phyloP scores from a whole-genome alignment of 257 asterid species.

The Solanum neorickii region DNA sequence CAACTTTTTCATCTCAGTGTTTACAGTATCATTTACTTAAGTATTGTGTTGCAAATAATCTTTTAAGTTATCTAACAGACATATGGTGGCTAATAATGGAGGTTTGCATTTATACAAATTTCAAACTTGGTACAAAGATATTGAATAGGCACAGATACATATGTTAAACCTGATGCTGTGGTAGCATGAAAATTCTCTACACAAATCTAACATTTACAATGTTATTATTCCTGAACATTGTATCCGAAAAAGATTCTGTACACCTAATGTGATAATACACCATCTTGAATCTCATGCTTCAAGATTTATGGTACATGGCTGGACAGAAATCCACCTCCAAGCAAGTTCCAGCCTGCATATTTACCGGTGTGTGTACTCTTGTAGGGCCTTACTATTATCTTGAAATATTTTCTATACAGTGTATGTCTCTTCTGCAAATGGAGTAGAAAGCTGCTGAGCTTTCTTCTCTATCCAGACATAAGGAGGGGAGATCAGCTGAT shows the following conservation, averaged over 20 bases:
- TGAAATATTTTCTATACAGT: background rate
- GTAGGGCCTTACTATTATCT: background rate
- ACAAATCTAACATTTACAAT: background rate
- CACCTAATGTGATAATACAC: background rate
- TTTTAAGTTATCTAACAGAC: background rate
- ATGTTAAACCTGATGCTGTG: background rate
- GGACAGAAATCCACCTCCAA: background rate
- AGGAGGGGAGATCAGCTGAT: background rate
- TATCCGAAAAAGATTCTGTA: background rate
- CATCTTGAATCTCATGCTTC: background rate
- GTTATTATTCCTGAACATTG: background rate
- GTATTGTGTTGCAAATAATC: background rate
- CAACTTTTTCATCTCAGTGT: background rate
- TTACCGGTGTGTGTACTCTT: background rate
- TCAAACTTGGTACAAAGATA: background rate
- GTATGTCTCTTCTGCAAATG: background rate
- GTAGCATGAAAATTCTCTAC: background rate
- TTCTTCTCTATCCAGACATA: background rate
- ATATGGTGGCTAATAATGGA: background rate
- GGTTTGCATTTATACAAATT: background rate
- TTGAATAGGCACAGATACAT: background rate
- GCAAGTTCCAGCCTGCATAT: background rate
- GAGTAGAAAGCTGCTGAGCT: background rate
- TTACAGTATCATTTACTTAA: background rate
- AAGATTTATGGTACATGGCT: background rate